These are phyloP conservation scores for Geoglossum cookeanum DNA, from an alignment of 2,329 filamentous ascomycete genomes.

Conservation along the genomic window DNA sequence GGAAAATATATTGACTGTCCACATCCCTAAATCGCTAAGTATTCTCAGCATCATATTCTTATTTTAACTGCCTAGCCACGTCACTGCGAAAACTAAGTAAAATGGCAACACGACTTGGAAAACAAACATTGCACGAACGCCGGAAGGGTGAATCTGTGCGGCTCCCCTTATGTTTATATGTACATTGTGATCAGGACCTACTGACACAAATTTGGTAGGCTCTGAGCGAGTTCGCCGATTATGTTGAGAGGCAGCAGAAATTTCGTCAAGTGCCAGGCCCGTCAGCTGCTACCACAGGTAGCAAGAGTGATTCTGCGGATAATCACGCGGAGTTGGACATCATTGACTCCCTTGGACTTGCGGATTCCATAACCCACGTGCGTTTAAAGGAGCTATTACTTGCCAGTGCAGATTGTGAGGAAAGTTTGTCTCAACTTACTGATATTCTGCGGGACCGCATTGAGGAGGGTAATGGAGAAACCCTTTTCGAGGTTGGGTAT, in stretches of 20 bases:
- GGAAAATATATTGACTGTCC: neutral
- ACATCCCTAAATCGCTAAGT: neutral
- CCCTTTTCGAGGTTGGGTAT: constrained; percentile 76
- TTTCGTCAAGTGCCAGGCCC: constrained; percentile 17
- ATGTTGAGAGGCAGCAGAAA: constrained; percentile 85
- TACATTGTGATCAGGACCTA: neutral
- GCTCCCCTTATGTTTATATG: constrained; percentile 3
- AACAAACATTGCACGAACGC: constrained; percentile 55
- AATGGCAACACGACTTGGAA: constrained; percentile 37
- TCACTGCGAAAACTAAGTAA: constrained; percentile 8
- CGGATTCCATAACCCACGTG: constrained; percentile 47
- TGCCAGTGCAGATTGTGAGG: constrained; percentile 31
- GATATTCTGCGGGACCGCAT: constrained; percentile 49
- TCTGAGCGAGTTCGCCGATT: constrained; percentile 90
- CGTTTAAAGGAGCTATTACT: constrained; percentile 62
- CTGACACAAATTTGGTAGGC: constrained; percentile 29
- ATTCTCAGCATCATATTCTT: neutral
- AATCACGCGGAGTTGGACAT: constrained; percentile 83
- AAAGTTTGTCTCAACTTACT: constrained; percentile 42
- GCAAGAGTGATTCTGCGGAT: constrained; percentile 22
- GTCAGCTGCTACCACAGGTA: constrained; percentile 15
- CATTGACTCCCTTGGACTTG: constrained; percentile 57
- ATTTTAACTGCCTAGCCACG: neutral
- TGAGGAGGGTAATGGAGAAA: constrained; percentile 71
- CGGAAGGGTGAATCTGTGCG: constrained; percentile 69